phyloP scores from a whole-genome alignment of 805 yeast species.

The Scheffersomyces spartinae region DNA sequence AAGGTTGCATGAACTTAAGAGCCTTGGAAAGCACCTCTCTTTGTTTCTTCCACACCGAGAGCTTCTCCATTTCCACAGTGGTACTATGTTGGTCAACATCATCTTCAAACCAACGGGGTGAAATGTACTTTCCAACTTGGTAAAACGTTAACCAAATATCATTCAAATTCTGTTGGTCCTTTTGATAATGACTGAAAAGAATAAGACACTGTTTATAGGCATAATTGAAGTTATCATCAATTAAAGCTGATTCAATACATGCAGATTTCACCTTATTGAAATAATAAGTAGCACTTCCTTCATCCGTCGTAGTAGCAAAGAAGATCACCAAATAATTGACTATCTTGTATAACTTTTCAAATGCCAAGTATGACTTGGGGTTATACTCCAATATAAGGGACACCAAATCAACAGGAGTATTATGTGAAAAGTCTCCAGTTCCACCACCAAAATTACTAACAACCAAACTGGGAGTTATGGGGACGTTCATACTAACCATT shows the following conservation, averaged over 20 bases:
- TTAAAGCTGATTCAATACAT: constrained; percentile 59
- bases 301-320: constrained; percentile 11
- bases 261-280: constrained; percentile 27
- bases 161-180: too few species aligned
- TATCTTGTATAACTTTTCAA: constrained; percentile 29
- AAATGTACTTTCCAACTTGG: constrained; percentile 51
- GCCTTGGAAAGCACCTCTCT: constrained; percentile 41
- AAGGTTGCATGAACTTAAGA: constrained; percentile 21
- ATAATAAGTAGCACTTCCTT: constrained; percentile 7
- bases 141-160: constrained; percentile 61
- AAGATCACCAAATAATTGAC: constrained; percentile 30
- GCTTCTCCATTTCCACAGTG: constrained; percentile 7
- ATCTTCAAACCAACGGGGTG: constrained; percentile 20
- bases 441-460: constrained; percentile 12
- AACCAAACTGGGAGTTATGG: constrained; percentile 28
- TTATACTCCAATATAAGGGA: constrained; percentile 42
- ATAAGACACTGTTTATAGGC: too few species aligned
- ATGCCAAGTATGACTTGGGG: constrained; percentile 35
- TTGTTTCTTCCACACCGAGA: constrained; percentile 33
- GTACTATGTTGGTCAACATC: constrained; percentile 34
- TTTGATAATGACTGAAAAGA: too few species aligned
- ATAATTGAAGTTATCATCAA: constrained; percentile 46
- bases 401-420: constrained; percentile 24
- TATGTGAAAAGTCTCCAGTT: constrained; percentile 2
- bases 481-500: too few species aligned